phyloP scores from a whole-genome alignment of 441 rosid genomes.

The Populus tomentosa region DNA sequence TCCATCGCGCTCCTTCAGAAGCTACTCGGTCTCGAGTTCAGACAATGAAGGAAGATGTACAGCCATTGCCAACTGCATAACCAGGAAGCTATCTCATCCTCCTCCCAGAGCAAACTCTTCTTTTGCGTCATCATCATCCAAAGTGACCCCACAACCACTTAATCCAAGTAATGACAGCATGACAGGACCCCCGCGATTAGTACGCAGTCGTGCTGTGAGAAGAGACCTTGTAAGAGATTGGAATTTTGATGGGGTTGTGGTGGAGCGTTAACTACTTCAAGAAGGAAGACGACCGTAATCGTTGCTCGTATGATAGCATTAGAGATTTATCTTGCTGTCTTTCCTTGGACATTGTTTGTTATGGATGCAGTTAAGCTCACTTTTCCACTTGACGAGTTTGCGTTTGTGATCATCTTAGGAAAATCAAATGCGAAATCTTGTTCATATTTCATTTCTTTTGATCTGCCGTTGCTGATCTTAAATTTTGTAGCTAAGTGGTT shows the following conservation, averaged over 20 bases:
- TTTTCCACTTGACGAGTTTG: constrained; percentile 25
- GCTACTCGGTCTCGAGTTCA: constrained; percentile 87
- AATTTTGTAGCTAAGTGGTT: background rate
- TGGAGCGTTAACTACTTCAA: constrained; percentile 36
- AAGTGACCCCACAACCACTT: constrained; percentile 79
- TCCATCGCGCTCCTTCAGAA: constrained; percentile 82
- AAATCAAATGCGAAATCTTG: constrained; percentile 11
- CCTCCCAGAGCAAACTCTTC: constrained; percentile 47
- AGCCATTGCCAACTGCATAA: constrained; percentile 61
- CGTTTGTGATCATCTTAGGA: constrained; percentile 26
- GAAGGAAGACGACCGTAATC: background rate
- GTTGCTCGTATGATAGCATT: constrained; percentile 15
- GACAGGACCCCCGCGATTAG: constrained; percentile 66
- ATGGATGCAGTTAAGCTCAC: constrained; percentile 26
- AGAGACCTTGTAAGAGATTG: constrained; percentile 92
- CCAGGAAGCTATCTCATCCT: constrained; percentile 58
- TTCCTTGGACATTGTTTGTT: constrained; percentile 3
- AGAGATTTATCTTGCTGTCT: constrained; percentile 12
- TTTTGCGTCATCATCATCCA: constrained; percentile 49
- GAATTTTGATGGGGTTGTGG: constrained; percentile 64
- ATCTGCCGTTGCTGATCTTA: background rate
- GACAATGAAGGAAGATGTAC: constrained; percentile 85
- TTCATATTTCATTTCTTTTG: constrained; percentile 8
- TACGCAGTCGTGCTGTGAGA: constrained; percentile 80
- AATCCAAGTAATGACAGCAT: constrained; percentile 35